Evolutionary conservation across 306 rosid genomes (phyloP).

Genomic region (Inga laurina): DNA sequence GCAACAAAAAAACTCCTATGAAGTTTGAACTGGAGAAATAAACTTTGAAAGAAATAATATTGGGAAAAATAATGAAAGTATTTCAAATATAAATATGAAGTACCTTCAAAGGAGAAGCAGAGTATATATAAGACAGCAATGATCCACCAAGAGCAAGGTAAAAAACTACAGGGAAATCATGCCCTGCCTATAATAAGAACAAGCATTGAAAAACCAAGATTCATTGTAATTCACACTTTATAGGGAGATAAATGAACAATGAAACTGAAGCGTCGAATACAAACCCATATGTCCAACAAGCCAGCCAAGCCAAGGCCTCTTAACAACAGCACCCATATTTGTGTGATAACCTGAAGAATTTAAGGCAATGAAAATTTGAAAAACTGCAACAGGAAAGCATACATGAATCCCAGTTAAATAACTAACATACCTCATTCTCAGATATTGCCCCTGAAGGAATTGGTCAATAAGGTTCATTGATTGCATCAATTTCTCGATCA

Average conservation of each 20-base stretch:
- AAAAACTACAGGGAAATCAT: slow-evolving; percentile 73
- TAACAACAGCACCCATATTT: slow-evolving; percentile 91
- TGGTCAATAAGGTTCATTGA: slow-evolving; percentile 97
- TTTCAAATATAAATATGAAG: not conserved
- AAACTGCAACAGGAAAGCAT: slow-evolving; percentile 1
- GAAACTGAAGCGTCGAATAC: slow-evolving; percentile 37
- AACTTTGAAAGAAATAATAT: not conserved
- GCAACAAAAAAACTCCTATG: not conserved
- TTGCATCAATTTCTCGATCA: slow-evolving; percentile 96
- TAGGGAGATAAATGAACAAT: slow-evolving; percentile 11
- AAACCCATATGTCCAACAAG: slow-evolving; percentile 87
- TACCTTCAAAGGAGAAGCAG: slow-evolving; percentile 98
- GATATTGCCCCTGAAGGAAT: slow-evolving; percentile 97
- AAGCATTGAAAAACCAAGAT: slow-evolving; percentile 34
- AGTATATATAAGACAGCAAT: slow-evolving; percentile 84
- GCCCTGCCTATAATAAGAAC: slow-evolving; percentile 76
- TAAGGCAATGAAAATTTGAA: slow-evolving; percentile 8
- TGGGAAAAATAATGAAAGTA: not conserved
- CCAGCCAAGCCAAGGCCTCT: slow-evolving; percentile 87
- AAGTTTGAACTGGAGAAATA: not conserved
- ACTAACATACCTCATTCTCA: slow-evolving; percentile 75
- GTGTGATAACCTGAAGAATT: slow-evolving; percentile 76
- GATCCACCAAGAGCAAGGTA: slow-evolving; percentile 95
- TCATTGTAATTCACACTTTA: slow-evolving; percentile 10
- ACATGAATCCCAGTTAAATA: not conserved